A percentile compares a stretch with the other conserved stretches of the same genome.
Conservation (phyloP, 495 filamentous ascomycete genomes). For the Aspergillus mulundensis region DNA sequence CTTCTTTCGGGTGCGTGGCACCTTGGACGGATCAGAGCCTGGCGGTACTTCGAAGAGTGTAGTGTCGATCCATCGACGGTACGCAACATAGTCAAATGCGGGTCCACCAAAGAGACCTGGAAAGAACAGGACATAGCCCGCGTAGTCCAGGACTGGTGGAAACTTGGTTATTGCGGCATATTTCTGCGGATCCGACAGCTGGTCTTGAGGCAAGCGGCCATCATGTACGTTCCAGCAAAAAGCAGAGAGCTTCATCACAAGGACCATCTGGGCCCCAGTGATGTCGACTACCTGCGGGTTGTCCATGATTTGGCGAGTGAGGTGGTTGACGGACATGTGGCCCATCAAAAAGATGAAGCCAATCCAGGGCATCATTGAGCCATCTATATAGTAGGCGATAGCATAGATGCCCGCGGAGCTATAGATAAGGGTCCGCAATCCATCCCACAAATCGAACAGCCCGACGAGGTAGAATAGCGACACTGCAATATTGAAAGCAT, state of each 20-base stretch:
- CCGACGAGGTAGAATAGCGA: conserved; percentile 89
- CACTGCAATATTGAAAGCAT: conserved; percentile 76
- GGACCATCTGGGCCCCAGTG: conserved; percentile 95
- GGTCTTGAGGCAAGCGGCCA: conserved; percentile 70
- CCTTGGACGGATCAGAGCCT: conserved; percentile 71
- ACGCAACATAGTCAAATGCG: conserved; percentile 91
- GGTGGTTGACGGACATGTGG: conserved; percentile 88
- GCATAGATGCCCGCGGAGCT: conserved; percentile 74
- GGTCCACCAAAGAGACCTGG: conserved; percentile 83
- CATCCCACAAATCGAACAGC: conserved; percentile 92
- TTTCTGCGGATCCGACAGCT: conserved; percentile 81
- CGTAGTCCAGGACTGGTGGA: conserved; percentile 72
- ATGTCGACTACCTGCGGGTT: conserved; percentile 71
- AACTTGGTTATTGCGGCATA: conserved; percentile 71
- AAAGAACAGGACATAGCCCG: conserved; percentile 92
- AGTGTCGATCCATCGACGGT: conserved; percentile 86
- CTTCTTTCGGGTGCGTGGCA: conserved; percentile 82
- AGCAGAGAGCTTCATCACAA: conserved; percentile 95
- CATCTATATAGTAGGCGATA: conserved; percentile 78
- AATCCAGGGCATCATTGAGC: conserved; percentile 98
- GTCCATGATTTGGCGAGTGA: conserved; percentile 68
- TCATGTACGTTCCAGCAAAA: conserved; percentile 99
- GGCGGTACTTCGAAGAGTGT: conserved; percentile 88
- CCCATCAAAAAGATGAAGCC: conserved; percentile 93
- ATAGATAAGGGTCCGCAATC: conserved; percentile 73